Evolutionary conservation across 169 alveolate species (phyloP), one percentile per base, ranked within the genome.

Genomic region (Neospora caninum): DNA sequence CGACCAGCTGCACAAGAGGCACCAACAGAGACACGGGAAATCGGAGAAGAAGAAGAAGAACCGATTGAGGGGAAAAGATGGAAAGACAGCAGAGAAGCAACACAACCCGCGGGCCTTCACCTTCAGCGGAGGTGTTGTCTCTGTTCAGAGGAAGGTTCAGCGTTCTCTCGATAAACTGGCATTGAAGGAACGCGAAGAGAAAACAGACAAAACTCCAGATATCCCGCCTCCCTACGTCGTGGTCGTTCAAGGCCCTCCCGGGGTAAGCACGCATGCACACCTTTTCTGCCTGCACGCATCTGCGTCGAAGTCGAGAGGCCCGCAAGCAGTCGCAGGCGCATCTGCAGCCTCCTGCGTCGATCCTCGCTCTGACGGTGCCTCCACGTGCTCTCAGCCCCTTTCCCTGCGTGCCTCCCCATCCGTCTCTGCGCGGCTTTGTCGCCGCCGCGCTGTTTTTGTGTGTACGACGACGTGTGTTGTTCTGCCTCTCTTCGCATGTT

Each of bases 201-300:
- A 96, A 69, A 91, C 97, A 41, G 97, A 96, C 93, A 98, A 98
- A 94, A 96, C 95, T n/a, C 98, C 98, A 13, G 97, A 97, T 87
- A 97, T 96, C 54, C 98, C 97, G 27, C 98, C 98, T 45, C 99
- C 99, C 7, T 91, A 97, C 42, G 95, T 96, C 96, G 99, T 95
- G n/a, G 99, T 98, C 39, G 99, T 99, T 43, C 99, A 99, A 94
- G 99, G 99, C 1, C 99, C 99, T 0, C 93, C 97, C 73, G 97
- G 97, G 22, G 95, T 92, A 82, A 82, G 64, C 9, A 0, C n/a
- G 27, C 58, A 49, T 49, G 58, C 58, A 49, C 13, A 7, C 13
- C 13, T 49, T 49, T 49, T 49, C 22, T 49, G 4, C 18, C 82
- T 9, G 82, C 18, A 69, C 38, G 18, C 34, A 20, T 69, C 34